phyloP scores from a whole-genome alignment of 768 basidiomycete species.

The Lentinula guzmanii region DNA sequence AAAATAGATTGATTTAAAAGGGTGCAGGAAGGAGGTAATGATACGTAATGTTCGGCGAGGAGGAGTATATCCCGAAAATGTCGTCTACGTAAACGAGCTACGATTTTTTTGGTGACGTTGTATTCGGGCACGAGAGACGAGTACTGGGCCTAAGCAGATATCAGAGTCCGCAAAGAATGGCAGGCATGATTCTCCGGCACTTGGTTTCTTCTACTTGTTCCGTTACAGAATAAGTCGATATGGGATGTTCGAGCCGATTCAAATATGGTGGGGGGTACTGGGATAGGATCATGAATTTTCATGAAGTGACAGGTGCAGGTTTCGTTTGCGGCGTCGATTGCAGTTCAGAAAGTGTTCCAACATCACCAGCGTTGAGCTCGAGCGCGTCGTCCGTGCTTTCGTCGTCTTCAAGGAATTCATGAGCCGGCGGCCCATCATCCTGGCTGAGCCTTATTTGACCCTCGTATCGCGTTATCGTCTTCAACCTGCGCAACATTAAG shows the following conservation, averaged over 20 bases:
- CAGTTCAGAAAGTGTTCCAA: neutral
- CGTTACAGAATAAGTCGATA: too few species aligned
- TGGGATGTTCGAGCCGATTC: too few species aligned
- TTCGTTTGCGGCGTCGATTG: neutral
- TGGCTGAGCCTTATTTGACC: constrained; percentile 62
- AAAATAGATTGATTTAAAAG: neutral
- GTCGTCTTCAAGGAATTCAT: constrained; percentile 56
- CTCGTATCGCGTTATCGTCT: constrained; percentile 45
- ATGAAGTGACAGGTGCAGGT: neutral
- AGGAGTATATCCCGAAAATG: neutral
- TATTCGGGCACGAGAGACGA: neutral
- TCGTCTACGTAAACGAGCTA: too few species aligned
- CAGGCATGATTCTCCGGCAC: neutral
- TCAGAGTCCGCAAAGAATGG: neutral
- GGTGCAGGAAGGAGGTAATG: neutral
- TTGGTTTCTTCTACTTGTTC: neutral
- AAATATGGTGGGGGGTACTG: neutral
- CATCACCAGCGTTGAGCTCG: neutral
- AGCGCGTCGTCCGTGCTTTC: constrained; percentile 42
- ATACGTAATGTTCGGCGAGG: neutral
- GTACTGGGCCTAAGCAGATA: too few species aligned
- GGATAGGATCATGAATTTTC: neutral
- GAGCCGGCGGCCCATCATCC: constrained; percentile 69
- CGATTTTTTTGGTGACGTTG: neutral
- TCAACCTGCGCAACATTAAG: constrained; percentile 35